These are phyloP conservation scores for Cardiospermum halicacabum DNA, from an alignment of 345 rosid species.

Conservation along the genomic window DNA sequence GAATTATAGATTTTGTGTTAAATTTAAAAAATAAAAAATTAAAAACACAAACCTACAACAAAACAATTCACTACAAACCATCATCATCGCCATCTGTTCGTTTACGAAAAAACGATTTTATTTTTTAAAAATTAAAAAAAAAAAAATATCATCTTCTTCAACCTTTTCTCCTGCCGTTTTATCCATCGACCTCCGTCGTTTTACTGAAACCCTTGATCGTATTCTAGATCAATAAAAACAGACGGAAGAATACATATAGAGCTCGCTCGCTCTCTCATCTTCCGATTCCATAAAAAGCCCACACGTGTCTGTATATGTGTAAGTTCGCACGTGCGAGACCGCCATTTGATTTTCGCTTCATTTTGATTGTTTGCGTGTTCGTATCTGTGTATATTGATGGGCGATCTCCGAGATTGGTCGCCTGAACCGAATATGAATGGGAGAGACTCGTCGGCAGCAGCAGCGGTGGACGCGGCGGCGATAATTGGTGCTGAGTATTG, in stretches of 20 bases:
- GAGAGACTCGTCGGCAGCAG: constrained; percentile 16
- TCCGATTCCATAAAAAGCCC: neutral
- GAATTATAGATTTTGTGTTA: neutral
- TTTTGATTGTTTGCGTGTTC: neutral
- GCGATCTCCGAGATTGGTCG: constrained; percentile 64
- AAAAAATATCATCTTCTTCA: neutral
- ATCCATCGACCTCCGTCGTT: neutral
- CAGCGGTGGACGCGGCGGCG: neutral
- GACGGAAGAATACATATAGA: neutral
- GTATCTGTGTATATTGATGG: constrained; percentile 33
- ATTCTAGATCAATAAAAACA: constrained; percentile 1
- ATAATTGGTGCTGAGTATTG: constrained; percentile 39
- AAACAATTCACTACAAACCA: neutral
- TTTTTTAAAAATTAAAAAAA: neutral
- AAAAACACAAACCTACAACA: neutral
- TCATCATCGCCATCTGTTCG: constrained; percentile 10
- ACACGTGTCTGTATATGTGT: neutral
- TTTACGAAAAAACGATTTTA: neutral
- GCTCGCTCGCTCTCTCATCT: neutral
- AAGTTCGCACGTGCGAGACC: neutral
- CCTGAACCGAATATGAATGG: constrained; percentile 48
- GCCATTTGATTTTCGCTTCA: neutral
- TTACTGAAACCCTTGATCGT: neutral
- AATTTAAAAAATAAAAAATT: neutral
- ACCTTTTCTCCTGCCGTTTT: neutral